phyloP scores from a whole-genome alignment of 1,284 basidiomycete genomes.

The Paramarasmius palmivorus region DNA sequence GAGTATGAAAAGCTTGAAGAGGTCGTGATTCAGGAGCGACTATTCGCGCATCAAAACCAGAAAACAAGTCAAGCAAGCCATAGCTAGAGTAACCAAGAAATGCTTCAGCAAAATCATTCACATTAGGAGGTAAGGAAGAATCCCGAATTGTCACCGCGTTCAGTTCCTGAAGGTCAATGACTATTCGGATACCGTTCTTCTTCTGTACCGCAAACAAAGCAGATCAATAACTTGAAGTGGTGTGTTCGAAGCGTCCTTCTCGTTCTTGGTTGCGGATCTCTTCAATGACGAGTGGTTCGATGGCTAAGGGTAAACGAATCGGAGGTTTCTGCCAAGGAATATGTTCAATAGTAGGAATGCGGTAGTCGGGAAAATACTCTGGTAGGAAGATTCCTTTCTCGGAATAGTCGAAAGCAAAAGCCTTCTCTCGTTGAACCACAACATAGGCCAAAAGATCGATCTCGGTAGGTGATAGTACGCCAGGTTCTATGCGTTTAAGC shows the following conservation, averaged over 20 bases:
- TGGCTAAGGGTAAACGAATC: conserved; percentile 25
- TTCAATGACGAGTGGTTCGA: conserved; percentile 21
- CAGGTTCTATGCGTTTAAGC: conserved; percentile 13
- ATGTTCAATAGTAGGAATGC: conserved; percentile 33
- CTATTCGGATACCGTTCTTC: conserved; percentile 28
- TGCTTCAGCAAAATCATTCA: conserved; percentile 31
- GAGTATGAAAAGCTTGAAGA: conserved; percentile 17
- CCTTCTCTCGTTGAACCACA: conserved; percentile 18
- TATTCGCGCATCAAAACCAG: conserved; percentile 26
- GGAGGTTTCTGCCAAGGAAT: conserved; percentile 29
- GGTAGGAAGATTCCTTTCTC: conserved; percentile 30
- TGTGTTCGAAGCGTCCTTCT: conserved; percentile 30
- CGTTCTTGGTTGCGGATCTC: conserved; percentile 23
- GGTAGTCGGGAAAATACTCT: conserved; percentile 33
- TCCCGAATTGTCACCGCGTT: conserved; percentile 32
- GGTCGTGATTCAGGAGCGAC: background rate
- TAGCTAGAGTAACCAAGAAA: conserved; percentile 29
- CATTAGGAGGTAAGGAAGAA: conserved; percentile 23
- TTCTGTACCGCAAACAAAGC: conserved; percentile 31
- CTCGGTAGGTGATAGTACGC: conserved; percentile 21
- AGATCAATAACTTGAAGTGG: conserved; percentile 28
- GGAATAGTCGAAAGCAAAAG: conserved; percentile 27
- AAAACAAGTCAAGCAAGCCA: too few species aligned
- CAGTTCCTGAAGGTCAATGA: conserved; percentile 31
- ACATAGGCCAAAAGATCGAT: conserved; percentile 25